Evolutionary conservation across 179 eudicot species (phyloP).

Genomic region (Camellia oleifera): DNA sequence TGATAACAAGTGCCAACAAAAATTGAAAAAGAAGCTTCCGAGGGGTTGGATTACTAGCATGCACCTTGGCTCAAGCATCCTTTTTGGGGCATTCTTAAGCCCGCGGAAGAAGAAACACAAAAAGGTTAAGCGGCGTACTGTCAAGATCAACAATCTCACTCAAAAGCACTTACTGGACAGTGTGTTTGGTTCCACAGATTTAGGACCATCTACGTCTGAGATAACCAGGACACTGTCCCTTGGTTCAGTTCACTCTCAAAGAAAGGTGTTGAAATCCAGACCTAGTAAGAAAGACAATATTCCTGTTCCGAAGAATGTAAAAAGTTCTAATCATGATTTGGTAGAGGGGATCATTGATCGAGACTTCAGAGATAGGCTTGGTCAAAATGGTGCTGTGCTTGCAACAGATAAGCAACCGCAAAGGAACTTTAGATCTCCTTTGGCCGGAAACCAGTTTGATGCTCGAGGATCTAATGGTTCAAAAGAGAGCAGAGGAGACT

Average conservation of each 20-base stretch:
- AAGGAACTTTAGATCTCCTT: constrained; percentile 12
- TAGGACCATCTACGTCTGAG: constrained; percentile 51
- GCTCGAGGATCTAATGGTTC: constrained; percentile 20
- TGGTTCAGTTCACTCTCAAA: constrained; percentile 16
- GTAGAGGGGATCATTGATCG: constrained; percentile 14
- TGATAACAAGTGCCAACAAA: constrained; percentile 21
- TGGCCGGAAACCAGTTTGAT: constrained; percentile 20
- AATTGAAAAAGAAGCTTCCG: constrained; percentile 33
- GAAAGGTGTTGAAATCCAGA: constrained; percentile 14
- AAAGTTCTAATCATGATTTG: constrained; percentile 8
- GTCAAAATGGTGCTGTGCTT: constrained; percentile 27
- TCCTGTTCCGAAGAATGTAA: constrained; percentile 15
- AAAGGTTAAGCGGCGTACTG: constrained; percentile 29
- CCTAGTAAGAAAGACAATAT: constrained; percentile 22
- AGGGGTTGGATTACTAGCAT: constrained; percentile 29
- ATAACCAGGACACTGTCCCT: constrained; percentile 10
- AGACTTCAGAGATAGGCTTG: constrained; percentile 26
- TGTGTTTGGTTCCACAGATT: constrained; percentile 20
- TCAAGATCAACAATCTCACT: constrained; percentile 21
- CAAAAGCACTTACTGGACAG: constrained; percentile 22
- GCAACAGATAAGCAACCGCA: constrained; percentile 26
- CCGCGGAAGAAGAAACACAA: constrained; percentile 54
- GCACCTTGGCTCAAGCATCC: constrained; percentile 59
- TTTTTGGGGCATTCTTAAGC: constrained; percentile 43
- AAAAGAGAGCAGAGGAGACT: constrained; percentile 22